phyloP scores from a whole-genome alignment of 225 moss, liverwort and hornwort genomes.

The Marchantia paleacea region DNA sequence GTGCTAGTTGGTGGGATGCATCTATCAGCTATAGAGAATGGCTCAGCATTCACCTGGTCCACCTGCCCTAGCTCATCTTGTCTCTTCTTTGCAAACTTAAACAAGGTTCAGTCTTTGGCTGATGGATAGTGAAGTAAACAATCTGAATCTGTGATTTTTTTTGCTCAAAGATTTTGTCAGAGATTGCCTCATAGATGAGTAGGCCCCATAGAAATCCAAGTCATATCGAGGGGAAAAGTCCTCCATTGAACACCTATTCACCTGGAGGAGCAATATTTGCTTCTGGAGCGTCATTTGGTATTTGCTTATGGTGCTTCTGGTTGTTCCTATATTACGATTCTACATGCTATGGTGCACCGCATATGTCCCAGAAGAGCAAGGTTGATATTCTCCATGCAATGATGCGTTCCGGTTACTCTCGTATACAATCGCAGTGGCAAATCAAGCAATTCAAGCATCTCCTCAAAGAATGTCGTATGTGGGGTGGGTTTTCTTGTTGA shows the following conservation, averaged over 20 bases:
- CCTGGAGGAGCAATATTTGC: neutral
- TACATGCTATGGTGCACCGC: neutral
- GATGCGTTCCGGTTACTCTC: neutral
- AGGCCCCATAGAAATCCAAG: neutral
- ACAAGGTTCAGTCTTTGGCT: neutral
- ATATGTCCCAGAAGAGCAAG: neutral
- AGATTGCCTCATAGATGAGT: neutral
- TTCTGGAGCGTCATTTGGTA: neutral
- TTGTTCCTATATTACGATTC: neutral
- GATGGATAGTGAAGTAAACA: neutral
- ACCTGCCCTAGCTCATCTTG: no score
- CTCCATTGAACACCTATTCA: neutral
- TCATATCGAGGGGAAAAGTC: neutral
- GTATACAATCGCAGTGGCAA: constrained; percentile 2
- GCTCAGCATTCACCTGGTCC: no score
- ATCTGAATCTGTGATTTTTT: neutral
- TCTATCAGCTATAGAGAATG: no score
- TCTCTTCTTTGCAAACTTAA: no score
- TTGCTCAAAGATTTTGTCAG: neutral
- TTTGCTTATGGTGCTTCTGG: neutral
- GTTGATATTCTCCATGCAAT: neutral
- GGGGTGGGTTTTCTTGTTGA: neutral
- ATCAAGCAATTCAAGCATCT: constrained; percentile 1
- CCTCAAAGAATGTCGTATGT: neutral
- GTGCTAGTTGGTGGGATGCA: no score